Evolutionary conservation across 495 filamentous ascomycete genomes (phyloP).

Genomic region (Lasiosphaeris hirsuta): DNA sequence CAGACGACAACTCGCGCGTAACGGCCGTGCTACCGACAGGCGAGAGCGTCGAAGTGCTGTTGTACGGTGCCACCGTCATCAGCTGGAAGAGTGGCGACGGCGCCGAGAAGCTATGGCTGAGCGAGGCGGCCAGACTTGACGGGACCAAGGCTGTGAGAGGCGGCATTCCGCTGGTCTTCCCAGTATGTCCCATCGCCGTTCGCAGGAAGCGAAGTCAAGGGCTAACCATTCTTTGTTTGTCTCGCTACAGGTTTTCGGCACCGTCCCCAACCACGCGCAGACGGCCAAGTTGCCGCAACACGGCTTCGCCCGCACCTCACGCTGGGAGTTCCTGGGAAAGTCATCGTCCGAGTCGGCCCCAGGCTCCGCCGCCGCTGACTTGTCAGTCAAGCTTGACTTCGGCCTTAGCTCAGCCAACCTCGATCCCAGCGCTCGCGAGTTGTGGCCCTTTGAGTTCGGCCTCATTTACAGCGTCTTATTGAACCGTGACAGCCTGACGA

Average conservation of each 20-base stretch:
- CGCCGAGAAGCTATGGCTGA: constrained; percentile 85
- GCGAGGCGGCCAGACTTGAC: constrained; percentile 65
- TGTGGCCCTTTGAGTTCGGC: constrained; percentile 82
- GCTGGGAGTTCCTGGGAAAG: constrained; percentile 77
- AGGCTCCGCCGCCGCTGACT: constrained; percentile 45
- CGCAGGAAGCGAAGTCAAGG: background rate
- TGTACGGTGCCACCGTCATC: constrained; percentile 88
- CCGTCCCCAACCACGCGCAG: constrained; percentile 65
- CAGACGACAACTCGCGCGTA: constrained; percentile 60
- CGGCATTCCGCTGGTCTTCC: constrained; percentile 93
- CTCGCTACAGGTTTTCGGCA: constrained; percentile 75
- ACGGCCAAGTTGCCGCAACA: constrained; percentile 82
- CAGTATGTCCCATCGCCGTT: constrained; percentile 53
- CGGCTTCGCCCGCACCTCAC: constrained; percentile 86
- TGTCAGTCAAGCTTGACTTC: constrained; percentile 87
- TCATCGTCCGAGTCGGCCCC: constrained; percentile 50
- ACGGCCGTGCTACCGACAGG: constrained; percentile 76
- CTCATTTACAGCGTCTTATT: constrained; percentile 92
- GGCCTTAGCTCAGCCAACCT: constrained; percentile 70
- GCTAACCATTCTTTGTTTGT: constrained; percentile 7
- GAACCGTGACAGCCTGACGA: constrained; percentile 67
- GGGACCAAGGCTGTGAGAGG: constrained; percentile 62
- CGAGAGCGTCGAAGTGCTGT: constrained; percentile 78
- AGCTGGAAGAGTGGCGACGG: constrained; percentile 84
- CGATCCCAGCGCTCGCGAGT: constrained; percentile 55